These are phyloP conservation scores for Thielaviopsis ethacetica DNA, from an alignment of 2,329 filamentous ascomycete genomes.

Conservation along the genomic window DNA sequence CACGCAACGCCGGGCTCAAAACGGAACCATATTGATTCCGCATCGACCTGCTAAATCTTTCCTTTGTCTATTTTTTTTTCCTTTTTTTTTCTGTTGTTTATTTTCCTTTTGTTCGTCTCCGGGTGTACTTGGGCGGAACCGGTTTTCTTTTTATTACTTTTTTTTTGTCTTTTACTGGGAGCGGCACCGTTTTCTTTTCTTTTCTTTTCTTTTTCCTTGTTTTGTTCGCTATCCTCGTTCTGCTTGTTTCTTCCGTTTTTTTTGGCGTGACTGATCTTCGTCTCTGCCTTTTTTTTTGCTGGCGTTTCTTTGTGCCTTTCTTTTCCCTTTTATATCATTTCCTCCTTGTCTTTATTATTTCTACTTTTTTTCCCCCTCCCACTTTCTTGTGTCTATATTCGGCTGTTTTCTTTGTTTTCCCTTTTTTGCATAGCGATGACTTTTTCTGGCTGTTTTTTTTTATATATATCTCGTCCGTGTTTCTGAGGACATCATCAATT, in stretches of 20 bases:
- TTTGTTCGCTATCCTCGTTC: neutral
- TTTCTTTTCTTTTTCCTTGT: neutral
- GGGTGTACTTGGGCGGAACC: too few relatives aligned
- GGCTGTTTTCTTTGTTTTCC: neutral
- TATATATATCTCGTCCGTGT: neutral
- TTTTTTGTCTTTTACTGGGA: neutral
- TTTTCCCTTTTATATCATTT: neutral
- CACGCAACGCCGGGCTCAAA: neutral
- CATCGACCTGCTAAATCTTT: neutral
- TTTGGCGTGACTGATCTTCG: neutral
- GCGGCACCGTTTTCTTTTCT: neutral
- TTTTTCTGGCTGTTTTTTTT: neutral
- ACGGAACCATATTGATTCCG: neutral
- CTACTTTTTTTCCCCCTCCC: neutral
- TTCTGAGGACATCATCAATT: neutral
- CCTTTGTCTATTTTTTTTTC: neutral
- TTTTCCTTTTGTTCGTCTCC: neutral
- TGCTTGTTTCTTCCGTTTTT: neutral
- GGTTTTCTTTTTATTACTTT: neutral
- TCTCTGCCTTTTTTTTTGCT: neutral
- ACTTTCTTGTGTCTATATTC: neutral
- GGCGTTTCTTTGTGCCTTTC: neutral
- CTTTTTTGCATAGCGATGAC: neutral
- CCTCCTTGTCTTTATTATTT: constrained; percentile 3
- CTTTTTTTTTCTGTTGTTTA: neutral